Base-by-base conservation (phyloP, 2,329 filamentous ascomycete species). In the Xylariaceae sp. region DNA sequence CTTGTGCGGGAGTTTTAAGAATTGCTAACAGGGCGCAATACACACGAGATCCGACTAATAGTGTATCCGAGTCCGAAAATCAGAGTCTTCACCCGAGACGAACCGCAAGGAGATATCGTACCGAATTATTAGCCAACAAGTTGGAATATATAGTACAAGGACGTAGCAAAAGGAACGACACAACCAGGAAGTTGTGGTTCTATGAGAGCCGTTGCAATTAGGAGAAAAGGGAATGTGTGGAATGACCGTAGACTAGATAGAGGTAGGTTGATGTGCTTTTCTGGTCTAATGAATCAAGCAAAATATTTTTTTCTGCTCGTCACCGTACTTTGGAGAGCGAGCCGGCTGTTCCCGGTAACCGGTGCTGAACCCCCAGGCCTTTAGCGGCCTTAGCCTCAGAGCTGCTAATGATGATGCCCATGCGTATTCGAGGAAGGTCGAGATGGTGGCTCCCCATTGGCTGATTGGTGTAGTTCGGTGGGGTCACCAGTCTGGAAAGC, bases 121-220 rank as follows among this genome's bases (percentile, higher is more conserved):
- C n/a, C n/a, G n/a, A 24, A 24, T 35, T 50, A 48, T 47, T 45
- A 52, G 43, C 51, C 36, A 46, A 47, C 36, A 37, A 31, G 27
- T 34, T 16, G n/a, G 24, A 50, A 43, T 57, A n/a, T n/a, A 57
- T 54, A 49, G 44, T 60, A 60, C 56, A 60, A 48, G 34, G 33
- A 31, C 39, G 40, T 40, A 41, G 40, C 34, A 47, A 56, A n/a
- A 50, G 36, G 48, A 55, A 50, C 36, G 50, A 40, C 45, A 51
- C 48, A 43, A 44, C 52, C 49, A 54, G 52, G 46, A 42, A 39
- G 48, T 31, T 19, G 40, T 43, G 39, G 41, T 39, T 31, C 36
- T 18, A 26, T 31, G 18, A 34, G 32, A 30, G 30, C 31, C 17
- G 36, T 27, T 38, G 36, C 12, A 31, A 44, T 38, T 36, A n/a